Base-by-base conservation (phyloP, 2,329 filamentous ascomycete species). In the Harringtonia lauricola region DNA sequence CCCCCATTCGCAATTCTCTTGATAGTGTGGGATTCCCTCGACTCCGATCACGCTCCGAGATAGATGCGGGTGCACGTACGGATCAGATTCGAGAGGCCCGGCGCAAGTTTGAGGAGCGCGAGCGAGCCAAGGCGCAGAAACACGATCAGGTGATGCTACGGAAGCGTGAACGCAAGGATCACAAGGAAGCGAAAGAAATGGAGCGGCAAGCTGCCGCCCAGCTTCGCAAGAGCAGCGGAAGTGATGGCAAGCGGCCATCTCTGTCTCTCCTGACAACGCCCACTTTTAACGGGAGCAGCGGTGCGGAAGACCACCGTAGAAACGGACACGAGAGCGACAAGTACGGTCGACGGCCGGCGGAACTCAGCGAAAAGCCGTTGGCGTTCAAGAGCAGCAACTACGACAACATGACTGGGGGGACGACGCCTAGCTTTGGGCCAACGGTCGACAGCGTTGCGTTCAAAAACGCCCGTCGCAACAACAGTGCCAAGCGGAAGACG, bases 101-200 rank as follows among this genome's bases (percentile, higher is more conserved):
- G 42, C 73, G 74, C 52, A 77, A 74, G 54, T 81, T 81, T 49
- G 70, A 79, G 54, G 72, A 77, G 55, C 76, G 73, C 55, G 76
- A 82, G 57, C 66, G 66, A 15, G 64, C 64, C 42, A 81, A 81
- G 59, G 71, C 79, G 30, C 76, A 79, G 55, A 80, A 79, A 54
- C 74, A 75, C 39, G 75, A 72, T 15, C 70, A 71, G 13, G 73
- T 79, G 51, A 69, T 78, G 62, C 66, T 72, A 45, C 68, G 67
- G 49, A 76, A 72, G 47, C 68, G 71, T 30, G 76, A 80, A 55
- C 74, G 75, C 38, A 68, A 68, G n/a, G 71, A 75, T 44, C 67
- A 64, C 52, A 77, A 71, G 54, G 74, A 76, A 47, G 72, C 73
- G 1, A 64, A 65, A 31, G 67, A 69, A 45, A 57, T 68, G 10